phyloP scores from a whole-genome alignment of 2,329 filamentous ascomycete species.

The Penicillium sp. region DNA sequence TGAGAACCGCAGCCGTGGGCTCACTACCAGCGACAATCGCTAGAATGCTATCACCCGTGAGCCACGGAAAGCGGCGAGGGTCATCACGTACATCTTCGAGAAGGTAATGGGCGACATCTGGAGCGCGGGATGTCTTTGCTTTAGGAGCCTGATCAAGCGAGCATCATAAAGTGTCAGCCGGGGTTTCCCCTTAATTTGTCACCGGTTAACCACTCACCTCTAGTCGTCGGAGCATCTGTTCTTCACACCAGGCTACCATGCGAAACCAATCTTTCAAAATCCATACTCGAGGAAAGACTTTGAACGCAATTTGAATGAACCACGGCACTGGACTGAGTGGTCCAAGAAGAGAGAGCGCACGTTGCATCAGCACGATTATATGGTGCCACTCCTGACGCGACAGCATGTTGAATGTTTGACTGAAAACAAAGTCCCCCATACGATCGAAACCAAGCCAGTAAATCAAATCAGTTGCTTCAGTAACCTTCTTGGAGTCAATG shows the following conservation, averaged over 20 bases:
- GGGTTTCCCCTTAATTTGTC: neutral
- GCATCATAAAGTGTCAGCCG: too few species aligned
- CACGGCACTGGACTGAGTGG: constrained; percentile 24
- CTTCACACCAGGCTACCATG: constrained; percentile 11
- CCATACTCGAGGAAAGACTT: constrained; percentile 6
- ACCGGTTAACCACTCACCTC: neutral
- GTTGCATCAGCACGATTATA: constrained; percentile 22
- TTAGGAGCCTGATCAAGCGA: neutral
- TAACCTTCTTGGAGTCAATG: neutral
- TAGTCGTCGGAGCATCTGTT: constrained; percentile 5
- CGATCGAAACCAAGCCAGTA: constrained; percentile 29
- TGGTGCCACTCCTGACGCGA: constrained; percentile 21
- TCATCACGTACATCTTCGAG: constrained; percentile 4
- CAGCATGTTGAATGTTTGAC: constrained; percentile 29
- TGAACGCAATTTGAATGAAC: constrained; percentile 12
- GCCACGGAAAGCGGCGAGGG: constrained; percentile 2
- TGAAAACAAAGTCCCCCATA: constrained; percentile 31
- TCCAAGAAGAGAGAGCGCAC: constrained; percentile 24
- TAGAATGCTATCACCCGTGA: constrained; percentile 8
- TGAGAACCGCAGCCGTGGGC: constrained; percentile 4
- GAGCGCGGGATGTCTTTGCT: neutral
- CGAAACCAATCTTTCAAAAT: constrained; percentile 11
- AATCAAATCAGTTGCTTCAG: constrained; percentile 9
- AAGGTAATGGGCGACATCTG: constrained; percentile 6
- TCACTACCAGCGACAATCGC: constrained; percentile 12